These are phyloP conservation scores for Leccinum incarnatum DNA, from an alignment of 768 basidiomycete species.

Conservation along the genomic window DNA sequence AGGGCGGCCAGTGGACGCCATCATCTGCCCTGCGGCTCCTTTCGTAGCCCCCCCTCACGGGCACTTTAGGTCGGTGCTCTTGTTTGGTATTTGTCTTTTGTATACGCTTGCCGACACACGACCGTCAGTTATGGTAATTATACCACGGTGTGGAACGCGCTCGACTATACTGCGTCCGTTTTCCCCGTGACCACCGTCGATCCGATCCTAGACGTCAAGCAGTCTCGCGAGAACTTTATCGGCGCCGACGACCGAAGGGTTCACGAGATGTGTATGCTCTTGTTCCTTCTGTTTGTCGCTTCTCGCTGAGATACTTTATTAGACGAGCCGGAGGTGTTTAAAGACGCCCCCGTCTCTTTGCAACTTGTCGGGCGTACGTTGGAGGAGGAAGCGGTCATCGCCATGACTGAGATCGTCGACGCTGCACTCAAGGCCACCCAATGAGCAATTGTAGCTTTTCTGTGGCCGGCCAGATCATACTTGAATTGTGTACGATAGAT, in stretches of 20 bases:
- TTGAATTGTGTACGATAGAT: background rate
- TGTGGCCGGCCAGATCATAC: background rate
- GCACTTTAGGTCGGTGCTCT: constrained; percentile 41
- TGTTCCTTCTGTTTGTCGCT: background rate
- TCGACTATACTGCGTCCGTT: constrained; percentile 62
- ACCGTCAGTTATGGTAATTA: constrained; percentile 44
- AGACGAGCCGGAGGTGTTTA: constrained; percentile 59
- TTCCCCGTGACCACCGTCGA: constrained; percentile 68
- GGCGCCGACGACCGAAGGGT: constrained; percentile 45
- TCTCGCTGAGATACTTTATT: constrained; percentile 2
- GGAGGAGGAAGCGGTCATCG: constrained; percentile 75
- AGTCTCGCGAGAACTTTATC: constrained; percentile 46
- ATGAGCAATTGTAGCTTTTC: background rate
- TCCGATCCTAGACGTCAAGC: constrained; percentile 47
- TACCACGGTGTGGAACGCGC: constrained; percentile 62
- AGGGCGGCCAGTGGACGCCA: constrained; percentile 71
- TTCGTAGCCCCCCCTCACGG: constrained; percentile 66
- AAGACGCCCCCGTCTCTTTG: constrained; percentile 57
- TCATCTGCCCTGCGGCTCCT: constrained; percentile 63
- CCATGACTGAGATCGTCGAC: constrained; percentile 65
- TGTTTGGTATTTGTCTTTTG: background rate
- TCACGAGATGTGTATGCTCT: constrained; percentile 51
- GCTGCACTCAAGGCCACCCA: constrained; percentile 40
- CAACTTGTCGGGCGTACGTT: constrained; percentile 68
- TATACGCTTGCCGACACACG: background rate